Base-by-base conservation (phyloP, 805 yeast species). In the Myxozyma sirexii region DNA sequence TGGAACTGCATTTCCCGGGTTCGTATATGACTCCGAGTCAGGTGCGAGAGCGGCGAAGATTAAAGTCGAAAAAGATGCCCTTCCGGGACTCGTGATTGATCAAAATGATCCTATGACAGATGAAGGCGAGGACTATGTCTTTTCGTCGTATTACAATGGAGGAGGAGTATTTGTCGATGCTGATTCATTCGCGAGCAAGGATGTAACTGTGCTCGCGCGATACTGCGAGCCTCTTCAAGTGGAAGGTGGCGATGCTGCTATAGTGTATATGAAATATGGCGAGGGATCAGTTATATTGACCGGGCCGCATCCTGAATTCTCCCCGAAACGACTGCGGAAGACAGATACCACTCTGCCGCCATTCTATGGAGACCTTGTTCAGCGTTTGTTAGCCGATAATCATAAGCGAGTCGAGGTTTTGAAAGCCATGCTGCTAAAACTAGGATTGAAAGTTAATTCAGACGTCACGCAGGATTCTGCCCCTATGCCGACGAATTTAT, bases 271-370 rank as follows among this genome's bases (percentile, higher is more conserved):
- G 67, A 76, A 77, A 8, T 82, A 84, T 2, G 97, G 96, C 1
- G 76, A 80, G 39, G 99, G 99, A 2, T 76, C 75, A 38, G 97
- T 86, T 0, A 73, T 94, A 8, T 78, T 94, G 12, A 79, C 87
- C 13, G 98, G 98, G 0, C 82, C 90, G 0, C 99, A 94, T 73
- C 96, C 97, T 0, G 99, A 94, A 73, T 91, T 85, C 27, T 59
- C 66, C 13, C 64, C 65, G 10, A 61, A 56, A 44, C 57, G 60
- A 12, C 47, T 64, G 23, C 38, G 45, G 17, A 52, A 54, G 21
- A 52, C 47, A 15, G 66, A 54, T 43, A 50, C 56, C 13, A 31
- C 38, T 17, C 24, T 59, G 29, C 61, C 65, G 8, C 62, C 59
- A 17, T 53, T 52, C 27, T 62, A 62, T 29, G 53, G 55, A 1